Evolutionary conservation across 495 filamentous ascomycete species (phyloP).

Genomic region (Filosporella fistucella): DNA sequence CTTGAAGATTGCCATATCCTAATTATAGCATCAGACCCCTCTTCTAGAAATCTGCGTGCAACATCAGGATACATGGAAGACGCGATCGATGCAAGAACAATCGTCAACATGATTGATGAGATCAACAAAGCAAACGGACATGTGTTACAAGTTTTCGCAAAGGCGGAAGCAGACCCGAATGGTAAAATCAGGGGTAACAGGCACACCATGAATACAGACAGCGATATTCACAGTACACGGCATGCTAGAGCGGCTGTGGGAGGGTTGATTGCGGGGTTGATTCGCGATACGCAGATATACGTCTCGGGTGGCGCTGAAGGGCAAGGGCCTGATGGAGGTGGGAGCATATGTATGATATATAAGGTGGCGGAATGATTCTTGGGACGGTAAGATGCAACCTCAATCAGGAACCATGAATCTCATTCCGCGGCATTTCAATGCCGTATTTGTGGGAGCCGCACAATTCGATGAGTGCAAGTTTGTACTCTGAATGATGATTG

Average conservation of each 20-base stretch:
- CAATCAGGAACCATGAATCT: not conserved
- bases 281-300: conserved; percentile 22
- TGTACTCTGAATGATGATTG: no score
- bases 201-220: conserved; percentile 26
- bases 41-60: conserved; percentile 14
- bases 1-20: conserved; percentile 25
- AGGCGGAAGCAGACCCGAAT: conserved; percentile 22
- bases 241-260: conserved; percentile 23
- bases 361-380: conserved; percentile 15
- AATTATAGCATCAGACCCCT: conserved; percentile 21
- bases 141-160: conserved; percentile 22
- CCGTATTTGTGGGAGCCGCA: no score
- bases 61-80: conserved; percentile 23
- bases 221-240: conserved; percentile 23
- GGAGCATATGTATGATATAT: conserved; percentile 19
- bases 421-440: no score
- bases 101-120: conserved; percentile 14
- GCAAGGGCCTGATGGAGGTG: conserved; percentile 19
- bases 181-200: conserved; percentile 19
- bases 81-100: conserved; percentile 22
- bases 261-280: conserved; percentile 22
- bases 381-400: not conserved
- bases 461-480: no score
- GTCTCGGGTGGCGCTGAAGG: conserved; percentile 21
- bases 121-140: conserved; percentile 15